Evolutionary conservation across 2,329 filamentous ascomycete species (phyloP).

Genomic region (Fusarium sp.): DNA sequence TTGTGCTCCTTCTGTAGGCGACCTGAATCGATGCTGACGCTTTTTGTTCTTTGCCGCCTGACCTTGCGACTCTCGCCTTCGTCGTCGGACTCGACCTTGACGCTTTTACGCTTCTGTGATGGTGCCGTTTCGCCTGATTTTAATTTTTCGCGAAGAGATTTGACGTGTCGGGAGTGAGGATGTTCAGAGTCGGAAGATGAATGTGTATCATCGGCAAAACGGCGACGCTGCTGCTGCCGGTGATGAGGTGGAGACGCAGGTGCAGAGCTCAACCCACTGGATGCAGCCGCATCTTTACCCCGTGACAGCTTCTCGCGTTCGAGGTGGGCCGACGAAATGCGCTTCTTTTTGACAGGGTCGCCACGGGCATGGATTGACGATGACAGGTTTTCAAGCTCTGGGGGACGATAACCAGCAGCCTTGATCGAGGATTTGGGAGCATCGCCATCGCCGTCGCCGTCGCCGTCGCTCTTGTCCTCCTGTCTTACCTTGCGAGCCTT

Average conservation of each 20-base stretch:
- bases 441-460: slow-evolving; percentile 57
- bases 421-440: slow-evolving; percentile 53
- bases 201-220: slow-evolving; percentile 56
- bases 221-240: slow-evolving; percentile 51
- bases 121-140: slow-evolving; percentile 63
- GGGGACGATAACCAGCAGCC: slow-evolving; percentile 48
- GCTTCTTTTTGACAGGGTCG: slow-evolving; percentile 64
- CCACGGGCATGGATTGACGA: slow-evolving; percentile 53
- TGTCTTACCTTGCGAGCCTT: slow-evolving; percentile 75
- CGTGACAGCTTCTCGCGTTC: slow-evolving; percentile 59
- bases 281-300: slow-evolving; percentile 61
- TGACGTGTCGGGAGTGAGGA: slow-evolving; percentile 59
- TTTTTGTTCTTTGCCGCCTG: slow-evolving; percentile 66
- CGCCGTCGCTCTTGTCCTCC: slow-evolving; percentile 72
- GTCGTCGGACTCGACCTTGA: slow-evolving; percentile 69
- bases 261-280: slow-evolving; percentile 70
- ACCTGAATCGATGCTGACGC: slow-evolving; percentile 55
- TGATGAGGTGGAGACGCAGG: slow-evolving; percentile 66
- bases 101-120: slow-evolving; percentile 66
- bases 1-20: slow-evolving; percentile 54
- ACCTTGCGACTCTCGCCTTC: slow-evolving; percentile 67
- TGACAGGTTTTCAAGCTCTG: slow-evolving; percentile 54
- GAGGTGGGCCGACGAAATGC: slow-evolving; percentile 51
- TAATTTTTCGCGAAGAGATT: slow-evolving; percentile 62
- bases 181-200: slow-evolving; percentile 69